Base-by-base conservation (phyloP, 495 filamentous ascomycete species). In the Darksidea phi region DNA sequence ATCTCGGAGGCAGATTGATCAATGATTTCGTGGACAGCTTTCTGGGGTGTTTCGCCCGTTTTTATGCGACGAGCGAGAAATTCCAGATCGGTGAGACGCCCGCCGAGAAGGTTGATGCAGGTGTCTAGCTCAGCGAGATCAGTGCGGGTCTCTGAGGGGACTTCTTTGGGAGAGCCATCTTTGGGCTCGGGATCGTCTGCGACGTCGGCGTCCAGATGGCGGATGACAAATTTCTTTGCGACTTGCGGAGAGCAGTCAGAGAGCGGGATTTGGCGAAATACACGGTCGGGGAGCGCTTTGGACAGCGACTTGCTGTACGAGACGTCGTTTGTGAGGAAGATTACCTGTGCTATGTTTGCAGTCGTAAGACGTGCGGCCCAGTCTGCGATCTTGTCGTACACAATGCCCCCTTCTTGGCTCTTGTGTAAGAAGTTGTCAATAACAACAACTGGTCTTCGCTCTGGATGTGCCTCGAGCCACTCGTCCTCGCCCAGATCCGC, bases 381-480 rank as follows among this genome's bases (percentile, higher is more conserved):
- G 68, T 96, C 89, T 6, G 91, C 83, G 41, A 97, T 82, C 71
- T 91, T 95, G 67, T 96, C 90, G 67, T 95, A 92, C 8, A 97
- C 84, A 20, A 96, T 75, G 43, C 79, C 79, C 60, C 81, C 80
- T 21, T 90, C 87, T 25, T 88, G 77, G 65, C 80, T 83, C 70
- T 88, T 90, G 74, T 93, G 89, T 17, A 96, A 72, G 74, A 96
- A 98, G 67, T 96, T 97, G 71, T 98, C 91, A 56, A 98, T 88
- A 8, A 98, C 87, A 5, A 98, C 85, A 0, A 97, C 87, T 0
- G 94, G 86, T 12, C 91, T 75, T 38, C 76, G 80, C 70, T 97
- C 92, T 0, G 94, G 91, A 69, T 98, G 91, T 0, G 88, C 86
- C 69, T 95, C 91, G 0, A 98, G 82, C 62, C 91, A 98, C 41